Percentiles rank a stretch among this genome's conserved stretches.
phyloP scores from a whole-genome alignment of 2,329 filamentous ascomycete genomes.

The Gaeumannomyces sp. region DNA sequence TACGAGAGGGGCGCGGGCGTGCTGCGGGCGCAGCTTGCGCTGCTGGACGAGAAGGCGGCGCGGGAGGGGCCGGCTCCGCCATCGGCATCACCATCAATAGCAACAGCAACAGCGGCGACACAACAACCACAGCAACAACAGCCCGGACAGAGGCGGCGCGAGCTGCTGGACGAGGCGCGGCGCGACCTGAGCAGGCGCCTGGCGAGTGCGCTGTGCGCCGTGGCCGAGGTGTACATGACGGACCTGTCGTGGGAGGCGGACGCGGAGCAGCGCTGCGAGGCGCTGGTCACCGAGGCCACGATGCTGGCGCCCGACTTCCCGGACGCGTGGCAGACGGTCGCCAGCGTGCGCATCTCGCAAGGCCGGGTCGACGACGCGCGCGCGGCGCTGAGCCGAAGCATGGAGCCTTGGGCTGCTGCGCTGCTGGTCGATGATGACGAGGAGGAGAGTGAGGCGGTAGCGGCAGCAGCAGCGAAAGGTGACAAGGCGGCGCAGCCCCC shows the following conservation, averaged over 20 bases:
- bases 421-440: not conserved
- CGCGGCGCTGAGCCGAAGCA: slow-evolving; percentile 69
- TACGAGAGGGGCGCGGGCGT: slow-evolving; percentile 65
- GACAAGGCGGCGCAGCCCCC: slow-evolving; percentile 68
- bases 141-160: slow-evolving; percentile 17
- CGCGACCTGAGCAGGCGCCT: slow-evolving; percentile 74
- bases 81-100: slow-evolving; percentile 15
- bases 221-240: slow-evolving; percentile 98
- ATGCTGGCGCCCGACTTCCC: slow-evolving; percentile 73
- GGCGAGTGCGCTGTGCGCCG: slow-evolving; percentile 85
- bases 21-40: slow-evolving; percentile 65
- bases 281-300: slow-evolving; percentile 83
- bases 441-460: not conserved
- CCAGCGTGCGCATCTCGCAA: slow-evolving; percentile 90
- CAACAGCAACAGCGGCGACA: not conserved
- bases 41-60: slow-evolving; percentile 39
- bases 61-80: slow-evolving; percentile 19
- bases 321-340: slow-evolving; percentile 92
- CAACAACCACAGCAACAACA: not conserved
- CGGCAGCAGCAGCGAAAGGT: not conserved
- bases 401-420: slow-evolving; percentile 61
- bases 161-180: slow-evolving; percentile 32
- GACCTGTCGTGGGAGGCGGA: slow-evolving; percentile 90
- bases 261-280: slow-evolving; percentile 82
- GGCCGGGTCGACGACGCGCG: slow-evolving; percentile 70